Percentiles rank a stretch among this genome's conserved stretches.
These are phyloP conservation scores for Chalciporus pseudorubinellus DNA, from an alignment of 768 basidiomycete genomes.

Conservation along the genomic window DNA sequence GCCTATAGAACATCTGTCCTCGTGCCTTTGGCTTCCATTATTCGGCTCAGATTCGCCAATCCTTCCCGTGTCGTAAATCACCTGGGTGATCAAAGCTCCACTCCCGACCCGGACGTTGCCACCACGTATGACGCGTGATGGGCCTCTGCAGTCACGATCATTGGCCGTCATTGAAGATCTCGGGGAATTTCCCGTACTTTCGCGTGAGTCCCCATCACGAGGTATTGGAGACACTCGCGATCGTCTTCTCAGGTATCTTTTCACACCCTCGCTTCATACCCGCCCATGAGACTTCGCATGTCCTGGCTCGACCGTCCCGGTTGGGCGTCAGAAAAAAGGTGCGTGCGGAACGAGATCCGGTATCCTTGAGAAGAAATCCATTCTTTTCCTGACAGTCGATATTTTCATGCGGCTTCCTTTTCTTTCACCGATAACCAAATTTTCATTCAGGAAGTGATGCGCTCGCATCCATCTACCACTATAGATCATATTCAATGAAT, in stretches of 20 bases:
- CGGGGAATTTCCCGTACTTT: neutral
- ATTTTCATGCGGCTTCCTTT: neutral
- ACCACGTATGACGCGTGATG: neutral
- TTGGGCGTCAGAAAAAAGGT: neutral
- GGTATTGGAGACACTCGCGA: neutral
- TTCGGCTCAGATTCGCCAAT: slow-evolving; percentile 6
- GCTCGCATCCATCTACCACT: neutral
- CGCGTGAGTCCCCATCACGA: slow-evolving; percentile 8
- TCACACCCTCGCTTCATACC: neutral
- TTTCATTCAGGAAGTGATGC: neutral
- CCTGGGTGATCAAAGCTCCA: neutral
- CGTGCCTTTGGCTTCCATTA: slow-evolving; percentile 2
- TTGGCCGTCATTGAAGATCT: neutral
- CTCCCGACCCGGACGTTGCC: neutral
- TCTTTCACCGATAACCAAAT: neutral
- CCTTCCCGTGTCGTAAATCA: slow-evolving; percentile 3
- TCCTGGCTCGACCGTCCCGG: slow-evolving; percentile 1
- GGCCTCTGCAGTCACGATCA: neutral
- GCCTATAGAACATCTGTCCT: slow-evolving; percentile 3
- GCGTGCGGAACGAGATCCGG: neutral
- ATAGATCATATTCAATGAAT: neutral
- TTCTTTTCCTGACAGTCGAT: neutral
- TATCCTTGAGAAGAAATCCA: no score
- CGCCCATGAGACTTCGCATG: neutral
- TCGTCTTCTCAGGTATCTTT: neutral